Evolutionary conservation across 352 stramenopile species (phyloP).

Genomic region (Pythium insidiosum): DNA sequence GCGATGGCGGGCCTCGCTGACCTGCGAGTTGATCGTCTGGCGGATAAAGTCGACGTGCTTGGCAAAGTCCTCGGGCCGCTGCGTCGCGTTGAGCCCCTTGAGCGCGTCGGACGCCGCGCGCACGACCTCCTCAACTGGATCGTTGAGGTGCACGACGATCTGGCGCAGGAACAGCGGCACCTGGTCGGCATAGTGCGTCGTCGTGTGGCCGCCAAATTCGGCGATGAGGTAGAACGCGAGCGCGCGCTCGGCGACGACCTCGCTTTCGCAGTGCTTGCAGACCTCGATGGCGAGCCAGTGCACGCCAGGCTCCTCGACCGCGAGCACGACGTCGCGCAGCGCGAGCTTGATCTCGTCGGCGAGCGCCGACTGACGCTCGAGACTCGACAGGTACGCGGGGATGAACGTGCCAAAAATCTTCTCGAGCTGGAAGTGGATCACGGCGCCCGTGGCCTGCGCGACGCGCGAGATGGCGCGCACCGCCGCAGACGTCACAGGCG

Average conservation of each 20-base stretch:
- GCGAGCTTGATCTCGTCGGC: conserved; percentile 61
- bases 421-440: conserved; percentile 95
- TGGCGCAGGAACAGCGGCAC: conserved; percentile 95
- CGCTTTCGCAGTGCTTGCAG: conserved; percentile 91
- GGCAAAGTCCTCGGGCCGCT: conserved; percentile 89
- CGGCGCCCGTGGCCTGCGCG: conserved; percentile 87
- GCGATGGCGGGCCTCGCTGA: conserved; percentile 92
- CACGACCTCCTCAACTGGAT: conserved; percentile 86
- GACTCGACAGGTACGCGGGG: conserved; percentile 49
- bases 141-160: conserved; percentile 95
- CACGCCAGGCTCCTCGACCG: conserved; percentile 86
- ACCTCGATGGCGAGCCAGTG: conserved; percentile 94
- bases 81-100: conserved; percentile 85
- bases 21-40: conserved; percentile 95
- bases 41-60: conserved; percentile 97
- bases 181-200: conserved; percentile 89
- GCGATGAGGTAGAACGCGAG: conserved; percentile 90
- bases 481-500: conserved; percentile 86
- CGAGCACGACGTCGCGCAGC: conserved; percentile 70
- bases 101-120: conserved; percentile 87
- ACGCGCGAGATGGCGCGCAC: conserved; percentile 90
- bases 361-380: conserved; percentile 27
- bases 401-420: conserved; percentile 89
- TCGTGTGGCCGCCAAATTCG: conserved; percentile 84
- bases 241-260: conserved; percentile 78